Evolutionary conservation across 805 yeast species (phyloP).

Genomic region (Martiniozyma abietophila): DNA sequence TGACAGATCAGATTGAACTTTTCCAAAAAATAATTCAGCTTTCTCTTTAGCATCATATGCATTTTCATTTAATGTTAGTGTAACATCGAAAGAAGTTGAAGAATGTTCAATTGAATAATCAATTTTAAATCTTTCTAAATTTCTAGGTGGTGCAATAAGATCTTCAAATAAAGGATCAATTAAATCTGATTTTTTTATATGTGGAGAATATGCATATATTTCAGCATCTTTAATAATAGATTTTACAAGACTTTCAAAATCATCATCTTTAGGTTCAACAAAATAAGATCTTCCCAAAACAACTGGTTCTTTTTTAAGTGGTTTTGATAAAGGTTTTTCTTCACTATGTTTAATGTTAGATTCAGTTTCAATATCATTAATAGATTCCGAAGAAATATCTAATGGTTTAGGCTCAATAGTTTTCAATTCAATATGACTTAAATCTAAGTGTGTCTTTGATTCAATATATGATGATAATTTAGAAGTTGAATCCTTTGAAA

Average conservation of each 20-base stretch:
- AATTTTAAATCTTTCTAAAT: slow-evolving; percentile 33
- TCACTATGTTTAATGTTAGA: no score
- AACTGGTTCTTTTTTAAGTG: slow-evolving; percentile 26
- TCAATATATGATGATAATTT: slow-evolving; percentile 48
- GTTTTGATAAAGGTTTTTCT: no score
- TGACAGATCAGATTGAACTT: slow-evolving; percentile 1
- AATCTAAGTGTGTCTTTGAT: slow-evolving; percentile 54
- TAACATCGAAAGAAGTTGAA: slow-evolving; percentile 27
- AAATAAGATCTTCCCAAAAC: slow-evolving; percentile 3
- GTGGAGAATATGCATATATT: slow-evolving; percentile 30
- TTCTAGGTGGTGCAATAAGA: slow-evolving; percentile 37
- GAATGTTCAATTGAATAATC: slow-evolving; percentile 20
- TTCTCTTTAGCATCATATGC: slow-evolving; percentile 37
- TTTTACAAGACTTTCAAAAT: slow-evolving; percentile 28
- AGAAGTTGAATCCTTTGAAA: slow-evolving; percentile 45
- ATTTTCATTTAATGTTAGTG: slow-evolving; percentile 29
- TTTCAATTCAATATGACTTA: slow-evolving; percentile 52
- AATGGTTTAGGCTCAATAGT: slow-evolving; percentile 6
- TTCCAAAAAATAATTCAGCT: slow-evolving; percentile 30
- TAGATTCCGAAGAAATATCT: slow-evolving; percentile 4
- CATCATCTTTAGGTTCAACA: slow-evolving; percentile 2
- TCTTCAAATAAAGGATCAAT: slow-evolving; percentile 56
- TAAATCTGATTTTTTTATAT: slow-evolving; percentile 30
- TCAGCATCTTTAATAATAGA: slow-evolving; percentile 41
- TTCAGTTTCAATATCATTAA: no score